These are phyloP conservation scores for Candida argentea DNA, from an alignment of 805 yeast genomes.

Conservation along the genomic window DNA sequence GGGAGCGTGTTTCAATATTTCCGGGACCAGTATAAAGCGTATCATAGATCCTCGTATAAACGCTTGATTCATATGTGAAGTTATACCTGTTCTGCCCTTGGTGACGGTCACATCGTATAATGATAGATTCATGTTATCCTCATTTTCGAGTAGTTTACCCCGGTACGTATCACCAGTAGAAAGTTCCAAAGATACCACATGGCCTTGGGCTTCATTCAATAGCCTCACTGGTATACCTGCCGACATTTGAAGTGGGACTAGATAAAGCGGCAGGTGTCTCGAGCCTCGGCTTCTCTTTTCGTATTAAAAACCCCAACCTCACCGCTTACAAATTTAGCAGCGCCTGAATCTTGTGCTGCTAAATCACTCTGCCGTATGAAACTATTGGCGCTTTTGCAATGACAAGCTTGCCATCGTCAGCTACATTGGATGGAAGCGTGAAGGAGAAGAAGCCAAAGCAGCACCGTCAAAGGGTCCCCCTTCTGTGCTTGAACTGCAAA, in stretches of 20 bases:
- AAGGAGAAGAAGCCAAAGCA: no score
- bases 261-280: not conserved
- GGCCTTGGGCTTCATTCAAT: conserved; percentile 84
- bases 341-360: no score
- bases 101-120: conserved; percentile 75
- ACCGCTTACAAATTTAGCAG: not conserved
- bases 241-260: conserved; percentile 40
- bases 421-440: no score
- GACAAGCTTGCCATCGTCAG: no score
- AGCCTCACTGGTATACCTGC: conserved; percentile 79
- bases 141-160: conserved; percentile 78
- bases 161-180: conserved; percentile 79
- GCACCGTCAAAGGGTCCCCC: conserved; percentile 29
- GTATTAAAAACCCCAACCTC: not conserved
- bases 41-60: conserved; percentile 89
- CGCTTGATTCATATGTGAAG: conserved; percentile 70
- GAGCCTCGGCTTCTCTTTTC: not conserved
- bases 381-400: no score
- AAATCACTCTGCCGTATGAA: no score
- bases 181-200: conserved; percentile 71
- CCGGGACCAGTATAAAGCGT: conserved; percentile 79
- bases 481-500: conserved; percentile 31
- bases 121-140: conserved; percentile 92
- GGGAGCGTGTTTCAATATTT: conserved; percentile 80
- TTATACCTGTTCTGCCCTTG: conserved; percentile 52